Conservation (phyloP, 129 eudicot genomes). For the Arctium minus region DNA sequence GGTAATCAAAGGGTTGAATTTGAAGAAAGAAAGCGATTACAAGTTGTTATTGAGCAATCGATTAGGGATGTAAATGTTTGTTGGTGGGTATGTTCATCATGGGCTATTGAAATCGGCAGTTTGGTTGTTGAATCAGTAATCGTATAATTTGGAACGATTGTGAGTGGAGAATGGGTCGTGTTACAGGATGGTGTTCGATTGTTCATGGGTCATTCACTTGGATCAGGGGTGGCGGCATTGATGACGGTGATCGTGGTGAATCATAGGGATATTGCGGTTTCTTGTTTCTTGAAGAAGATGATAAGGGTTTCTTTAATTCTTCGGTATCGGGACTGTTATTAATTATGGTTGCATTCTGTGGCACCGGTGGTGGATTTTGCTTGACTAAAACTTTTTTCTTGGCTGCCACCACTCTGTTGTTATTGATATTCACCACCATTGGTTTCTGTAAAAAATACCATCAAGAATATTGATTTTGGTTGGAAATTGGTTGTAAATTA, state of each 20-base stretch:
- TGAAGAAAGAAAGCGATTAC: conserved; percentile 65
- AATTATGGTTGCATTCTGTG: too few species aligned
- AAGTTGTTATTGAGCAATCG: conserved; percentile 60
- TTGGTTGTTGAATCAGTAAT: conserved; percentile 65
- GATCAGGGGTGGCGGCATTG: conserved; percentile 86
- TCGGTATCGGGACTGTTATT: too few species aligned
- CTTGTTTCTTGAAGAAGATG: too few species aligned
- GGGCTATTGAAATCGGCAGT: conserved; percentile 73
- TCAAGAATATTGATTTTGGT: too few species aligned
- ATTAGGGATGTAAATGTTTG: conserved; percentile 83
- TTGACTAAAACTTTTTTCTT: too few species aligned
- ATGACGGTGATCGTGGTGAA: conserved; percentile 69
- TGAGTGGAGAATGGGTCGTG: conserved; percentile 69
- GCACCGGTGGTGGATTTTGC: too few species aligned
- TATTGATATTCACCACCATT: too few species aligned
- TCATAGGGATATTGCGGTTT: conserved; percentile 49
- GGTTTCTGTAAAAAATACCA: too few species aligned
- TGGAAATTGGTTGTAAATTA: too few species aligned
- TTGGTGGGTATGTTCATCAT: conserved; percentile 93
- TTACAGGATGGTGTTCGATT: conserved; percentile 70
- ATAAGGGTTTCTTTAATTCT: too few species aligned
- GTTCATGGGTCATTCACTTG: conserved; percentile 89
- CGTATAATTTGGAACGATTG: conserved; percentile 44
- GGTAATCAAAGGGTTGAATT: conserved; percentile 73
- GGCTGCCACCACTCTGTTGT: too few species aligned